Base-by-base conservation (phyloP, 2,329 filamentous ascomycete genomes). In the Penicillium verrucosum region DNA sequence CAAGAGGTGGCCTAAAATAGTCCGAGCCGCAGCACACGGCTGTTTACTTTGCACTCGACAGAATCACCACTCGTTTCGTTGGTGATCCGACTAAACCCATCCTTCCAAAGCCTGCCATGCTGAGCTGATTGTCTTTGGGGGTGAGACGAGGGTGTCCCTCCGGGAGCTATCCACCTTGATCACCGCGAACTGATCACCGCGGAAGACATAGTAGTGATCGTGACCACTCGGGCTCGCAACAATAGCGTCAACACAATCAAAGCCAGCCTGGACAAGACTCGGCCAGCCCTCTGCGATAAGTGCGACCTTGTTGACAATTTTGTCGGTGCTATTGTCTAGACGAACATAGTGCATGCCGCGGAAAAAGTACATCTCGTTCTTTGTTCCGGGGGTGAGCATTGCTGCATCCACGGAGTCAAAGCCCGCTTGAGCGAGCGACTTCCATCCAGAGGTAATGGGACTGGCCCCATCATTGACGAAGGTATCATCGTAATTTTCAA, bases 401-500 rank as follows among this genome's bases (percentile, higher is more conserved):
- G 38, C 49, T 18, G 38, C 49, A 43, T 51, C 49, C 8, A 51
- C 49, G 1, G 38, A 29, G 18, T 51, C 49, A 18, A 51, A 51
- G 27, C 49, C 49, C 4, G 49, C 38, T 2, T 43, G 49, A 2
- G 11, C 21, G 10, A 51, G 49, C 0, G 38, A 42, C 14, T 51
- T 51, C 38, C 38, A 51, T 27, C 49, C 49, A 27, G 49, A 43
- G 30, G 40, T 6, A n/a, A 51, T 51, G 3, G 14, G 18, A 18
- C 16, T 30, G 5, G 29, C 29, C 5, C 38, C 38, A 0, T 51
- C 30, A 3, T n/a, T 36, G 27, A 43, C 16, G 18, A 51, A 51
- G 38, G 16, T 43, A 21, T 51, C 49, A 18, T 51, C 49, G 49
- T 43, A 51, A 21, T 51, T 51, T 23, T 51, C 49, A 40, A 51